Evolutionary conservation across 169 alveolate genomes (phyloP).

Genomic region (Plasmodium gonderi): DNA sequence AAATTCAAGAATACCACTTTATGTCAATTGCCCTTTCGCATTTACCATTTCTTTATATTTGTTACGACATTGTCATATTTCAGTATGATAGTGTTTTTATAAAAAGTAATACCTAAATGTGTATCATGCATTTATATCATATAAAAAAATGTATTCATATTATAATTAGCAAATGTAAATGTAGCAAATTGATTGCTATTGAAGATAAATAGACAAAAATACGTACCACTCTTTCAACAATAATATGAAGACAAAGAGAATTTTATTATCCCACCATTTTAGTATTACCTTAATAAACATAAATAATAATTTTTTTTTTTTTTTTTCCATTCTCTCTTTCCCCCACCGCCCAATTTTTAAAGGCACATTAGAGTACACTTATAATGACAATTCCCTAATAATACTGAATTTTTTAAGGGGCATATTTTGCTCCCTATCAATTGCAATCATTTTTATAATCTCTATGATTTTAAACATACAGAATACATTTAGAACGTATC

Average conservation of each 20-base stretch:
- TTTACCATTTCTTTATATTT: slow-evolving; percentile 64
- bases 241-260: not conserved
- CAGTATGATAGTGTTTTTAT: slow-evolving; percentile 72
- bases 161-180: not conserved
- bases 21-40: slow-evolving; percentile 74
- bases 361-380: slow-evolving; percentile 65
- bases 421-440: slow-evolving; percentile 47
- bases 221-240: not conserved
- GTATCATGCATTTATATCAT: not conserved
- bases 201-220: not conserved
- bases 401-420: slow-evolving; percentile 63
- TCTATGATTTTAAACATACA: slow-evolving; percentile 51
- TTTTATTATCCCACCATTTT: not conserved
- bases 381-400: slow-evolving; percentile 52
- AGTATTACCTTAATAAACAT: not conserved
- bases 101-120: slow-evolving; percentile 32
- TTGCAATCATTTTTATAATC: slow-evolving; percentile 55
- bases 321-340: not conserved
- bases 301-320: not conserved
- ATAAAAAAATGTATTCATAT: not conserved
- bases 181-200: not conserved
- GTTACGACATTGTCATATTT: slow-evolving; percentile 65
- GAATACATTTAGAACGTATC: slow-evolving; percentile 56
- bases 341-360: too few relatives aligned
- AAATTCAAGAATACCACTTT: slow-evolving; percentile 65